Evolutionary conservation across 176 grass and related monocot species (phyloP), one percentile per base, ranked within the genome.

Genomic region (Carex pumila): DNA sequence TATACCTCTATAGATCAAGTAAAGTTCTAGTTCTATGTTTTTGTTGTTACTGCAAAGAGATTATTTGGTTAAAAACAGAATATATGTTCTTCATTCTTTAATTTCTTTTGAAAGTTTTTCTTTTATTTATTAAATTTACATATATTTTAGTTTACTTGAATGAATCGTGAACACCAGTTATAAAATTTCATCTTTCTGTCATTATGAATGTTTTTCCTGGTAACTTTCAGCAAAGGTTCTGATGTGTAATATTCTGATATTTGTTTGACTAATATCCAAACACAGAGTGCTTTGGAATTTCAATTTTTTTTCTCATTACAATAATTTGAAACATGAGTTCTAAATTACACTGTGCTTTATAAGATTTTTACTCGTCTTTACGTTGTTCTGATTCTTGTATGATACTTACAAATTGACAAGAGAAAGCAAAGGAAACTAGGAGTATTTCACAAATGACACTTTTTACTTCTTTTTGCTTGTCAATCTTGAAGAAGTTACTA

Each of bases 1-100:
- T 98, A 77, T 85, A 87, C 79, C n/a, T 77, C 95, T 15, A 68
- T 94, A 7, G 92, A 94, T 2, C 89, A 98, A 90, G 95, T 94
- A 43, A 13, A 8, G 22, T 36, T 36, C 12, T 10, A 21, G 1
- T 30, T 76, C 79, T 66, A 45, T 12, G 17, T 79, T 84, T 69
- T 36, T 45, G 21, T 34, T 30, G 14, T 17, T 50, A 15, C 8
- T 61, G 5, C 36, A 25, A 21, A 39, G 31, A 21, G 12, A 61
- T 56, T 7, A 4, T 6, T 41, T 57, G 18, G 50, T 80, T 68
- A 4, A 67, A 86, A 5, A 49, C 29, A 34, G 3, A 65, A 82
- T 31, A 82, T 25, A 39, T 19, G 14, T 78, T 10, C 18, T 8
- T 69, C 25, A 31, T 30, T 43, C 50, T 47, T 69, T 69, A 41